These are phyloP conservation scores for Xylaria venustula DNA, from an alignment of 495 filamentous ascomycete genomes.

Conservation along the genomic window DNA sequence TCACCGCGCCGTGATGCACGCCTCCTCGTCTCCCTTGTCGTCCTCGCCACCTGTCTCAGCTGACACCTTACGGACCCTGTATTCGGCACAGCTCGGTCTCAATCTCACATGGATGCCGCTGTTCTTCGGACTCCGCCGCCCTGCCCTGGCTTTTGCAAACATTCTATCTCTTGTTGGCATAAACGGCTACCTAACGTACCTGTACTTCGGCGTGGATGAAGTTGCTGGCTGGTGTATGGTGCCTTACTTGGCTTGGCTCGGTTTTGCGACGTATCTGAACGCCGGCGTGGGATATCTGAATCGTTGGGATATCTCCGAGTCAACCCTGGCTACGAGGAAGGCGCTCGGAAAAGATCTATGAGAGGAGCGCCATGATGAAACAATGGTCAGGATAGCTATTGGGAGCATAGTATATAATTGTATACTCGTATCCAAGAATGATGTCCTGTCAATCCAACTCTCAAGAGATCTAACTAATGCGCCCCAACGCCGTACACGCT, in stretches of 20 bases:
- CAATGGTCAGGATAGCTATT: neutral
- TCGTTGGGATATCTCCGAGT: constrained; percentile 61
- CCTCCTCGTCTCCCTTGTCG: constrained; percentile 43
- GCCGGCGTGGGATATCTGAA: constrained; percentile 74
- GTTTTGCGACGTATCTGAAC: constrained; percentile 79
- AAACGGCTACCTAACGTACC: constrained; percentile 65
- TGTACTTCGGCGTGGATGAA: constrained; percentile 71
- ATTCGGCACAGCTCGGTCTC: constrained; percentile 77
- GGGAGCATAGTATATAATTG: neutral
- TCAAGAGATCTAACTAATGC: neutral
- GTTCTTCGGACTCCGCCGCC: constrained; percentile 73
- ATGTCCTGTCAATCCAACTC: neutral
- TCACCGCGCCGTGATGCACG: constrained; percentile 61
- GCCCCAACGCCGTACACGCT: constrained; percentile 23
- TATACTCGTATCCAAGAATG: neutral
- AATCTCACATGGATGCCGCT: constrained; percentile 93
- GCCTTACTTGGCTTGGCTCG: constrained; percentile 80
- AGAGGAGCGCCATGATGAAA: neutral
- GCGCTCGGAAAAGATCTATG: constrained; percentile 11
- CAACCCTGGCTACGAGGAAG: constrained; percentile 22
- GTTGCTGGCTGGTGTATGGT: constrained; percentile 69
- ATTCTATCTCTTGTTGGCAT: constrained; percentile 68
- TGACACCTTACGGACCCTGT: constrained; percentile 55
- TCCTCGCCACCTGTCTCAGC: constrained; percentile 25
- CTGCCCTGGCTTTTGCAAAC: constrained; percentile 72